These are phyloP conservation scores for Plasmodium knowlesi DNA, from an alignment of 169 alveolate species.

Conservation along the genomic window DNA sequence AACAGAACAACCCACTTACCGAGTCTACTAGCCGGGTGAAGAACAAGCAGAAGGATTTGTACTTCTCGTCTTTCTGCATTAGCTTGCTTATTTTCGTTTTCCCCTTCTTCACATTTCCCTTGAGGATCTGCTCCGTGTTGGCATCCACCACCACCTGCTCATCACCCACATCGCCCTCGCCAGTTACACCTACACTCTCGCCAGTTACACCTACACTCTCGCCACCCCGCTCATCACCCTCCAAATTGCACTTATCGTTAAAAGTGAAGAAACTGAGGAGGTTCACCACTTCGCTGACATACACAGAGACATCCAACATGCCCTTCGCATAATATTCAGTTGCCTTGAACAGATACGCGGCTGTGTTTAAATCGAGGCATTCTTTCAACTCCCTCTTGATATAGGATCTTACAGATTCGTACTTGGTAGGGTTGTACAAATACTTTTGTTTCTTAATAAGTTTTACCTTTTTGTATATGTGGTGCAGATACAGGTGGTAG, in stretches of 20 bases:
- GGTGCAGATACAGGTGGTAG: conserved; percentile 44
- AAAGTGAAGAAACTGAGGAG: conserved; percentile 68
- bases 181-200: neutral
- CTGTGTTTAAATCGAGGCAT: conserved; percentile 46
- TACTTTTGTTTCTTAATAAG: conserved; percentile 46
- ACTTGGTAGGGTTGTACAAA: conserved; percentile 46
- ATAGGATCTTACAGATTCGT: conserved; percentile 51
- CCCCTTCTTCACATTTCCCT: neutral
- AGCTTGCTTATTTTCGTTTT: conserved; percentile 25
- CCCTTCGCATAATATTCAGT: conserved; percentile 36
- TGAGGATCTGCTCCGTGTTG: neutral
- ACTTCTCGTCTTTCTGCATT: conserved; percentile 26
- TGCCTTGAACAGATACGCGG: conserved; percentile 54
- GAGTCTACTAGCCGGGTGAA: conserved; percentile 64
- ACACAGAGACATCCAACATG: conserved; percentile 51
- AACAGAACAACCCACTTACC: conserved; percentile 58
- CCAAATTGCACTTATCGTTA: neutral
- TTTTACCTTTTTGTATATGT: conserved; percentile 50
- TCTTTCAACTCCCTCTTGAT: conserved; percentile 68
- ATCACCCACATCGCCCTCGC: neutral
- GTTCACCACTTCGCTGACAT: conserved; percentile 37
- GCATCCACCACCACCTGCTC: neutral
- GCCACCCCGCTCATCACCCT: neutral
- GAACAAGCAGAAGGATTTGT: conserved; percentile 45
- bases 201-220: neutral